Evolutionary conservation across 2,329 filamentous ascomycete genomes (phyloP).

Genomic region (Chrysosporium keratinophilum): DNA sequence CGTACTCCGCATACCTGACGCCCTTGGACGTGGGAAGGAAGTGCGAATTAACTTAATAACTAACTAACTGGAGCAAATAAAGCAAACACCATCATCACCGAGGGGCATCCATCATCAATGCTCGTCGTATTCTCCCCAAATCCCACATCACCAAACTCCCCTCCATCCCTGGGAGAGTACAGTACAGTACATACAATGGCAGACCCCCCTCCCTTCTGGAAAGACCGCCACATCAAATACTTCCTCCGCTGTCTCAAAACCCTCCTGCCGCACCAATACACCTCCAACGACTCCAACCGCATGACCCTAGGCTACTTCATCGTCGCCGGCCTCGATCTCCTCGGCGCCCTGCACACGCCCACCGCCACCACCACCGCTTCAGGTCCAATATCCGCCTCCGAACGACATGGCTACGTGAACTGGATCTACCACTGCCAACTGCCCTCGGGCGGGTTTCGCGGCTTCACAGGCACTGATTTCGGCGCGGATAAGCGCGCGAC

Average conservation of each 20-base stretch:
- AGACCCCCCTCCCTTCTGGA: slow-evolving; percentile 29
- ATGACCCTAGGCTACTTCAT: slow-evolving; percentile 86
- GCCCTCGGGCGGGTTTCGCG: slow-evolving; percentile 76
- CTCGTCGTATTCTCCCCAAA: no score
- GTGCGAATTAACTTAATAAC: no score
- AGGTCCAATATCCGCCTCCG: slow-evolving; percentile 36
- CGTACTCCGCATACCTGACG: no score
- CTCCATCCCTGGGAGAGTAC: no score
- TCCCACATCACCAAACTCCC: no score
- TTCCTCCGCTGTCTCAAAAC: slow-evolving; percentile 81
- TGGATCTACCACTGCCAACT: slow-evolving; percentile 88
- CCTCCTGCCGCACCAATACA: slow-evolving; percentile 72
- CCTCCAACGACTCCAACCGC: slow-evolving; percentile 77
- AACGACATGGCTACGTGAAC: slow-evolving; percentile 48
- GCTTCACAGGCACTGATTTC: slow-evolving; percentile 61
- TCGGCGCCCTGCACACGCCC: slow-evolving; percentile 49
- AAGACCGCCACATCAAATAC: slow-evolving; percentile 69
- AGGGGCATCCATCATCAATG: no score
- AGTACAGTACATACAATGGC: slow-evolving; percentile 18
- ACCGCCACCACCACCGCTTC: no score
- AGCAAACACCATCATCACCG: no score
- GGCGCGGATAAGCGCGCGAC: slow-evolving; percentile 38
- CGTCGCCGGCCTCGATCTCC: slow-evolving; percentile 70
- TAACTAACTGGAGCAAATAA: no score
- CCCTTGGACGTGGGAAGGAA: no score